phyloP scores from a whole-genome alignment of 2,329 filamentous ascomycete genomes.

The Diaporthe citri region DNA sequence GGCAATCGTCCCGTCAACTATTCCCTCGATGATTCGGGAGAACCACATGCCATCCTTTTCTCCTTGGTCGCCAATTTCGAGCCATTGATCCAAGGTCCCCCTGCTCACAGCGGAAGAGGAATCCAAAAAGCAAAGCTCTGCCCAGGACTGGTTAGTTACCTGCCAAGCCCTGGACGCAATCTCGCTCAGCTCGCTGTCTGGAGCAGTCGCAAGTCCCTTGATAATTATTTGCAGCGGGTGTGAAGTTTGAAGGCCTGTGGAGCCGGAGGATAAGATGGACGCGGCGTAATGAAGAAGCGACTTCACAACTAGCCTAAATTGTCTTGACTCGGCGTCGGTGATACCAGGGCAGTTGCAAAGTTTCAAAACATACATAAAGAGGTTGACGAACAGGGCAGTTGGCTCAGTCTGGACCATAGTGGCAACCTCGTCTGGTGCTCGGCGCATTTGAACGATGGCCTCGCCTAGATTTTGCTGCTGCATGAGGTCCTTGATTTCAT shows the following conservation, averaged over 20 bases:
- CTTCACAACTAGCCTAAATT: slow-evolving; percentile 5
- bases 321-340: not conserved
- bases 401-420: slow-evolving; percentile 3
- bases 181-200: slow-evolving; percentile 3
- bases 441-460: slow-evolving; percentile 7
- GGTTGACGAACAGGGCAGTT: not conserved
- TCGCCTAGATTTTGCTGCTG: not conserved
- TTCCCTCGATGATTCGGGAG: not conserved
- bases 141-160: slow-evolving; percentile 3
- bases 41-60: slow-evolving; percentile 6
- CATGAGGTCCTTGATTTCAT: slow-evolving; percentile 6
- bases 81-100: not conserved
- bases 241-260: not conserved
- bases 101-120: not conserved
- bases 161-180: not conserved
- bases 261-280: not conserved
- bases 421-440: slow-evolving; percentile 15
- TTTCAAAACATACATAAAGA: slow-evolving; percentile 8
- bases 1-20: not conserved
- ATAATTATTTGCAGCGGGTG: not conserved
- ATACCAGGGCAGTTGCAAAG: not conserved
- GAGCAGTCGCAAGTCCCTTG: slow-evolving; percentile 3
- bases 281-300: not conserved
- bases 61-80: not conserved
- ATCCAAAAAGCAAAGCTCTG: not conserved